phyloP scores from a whole-genome alignment of 1,284 basidiomycete species.

The Laetiporus sulphureus region DNA sequence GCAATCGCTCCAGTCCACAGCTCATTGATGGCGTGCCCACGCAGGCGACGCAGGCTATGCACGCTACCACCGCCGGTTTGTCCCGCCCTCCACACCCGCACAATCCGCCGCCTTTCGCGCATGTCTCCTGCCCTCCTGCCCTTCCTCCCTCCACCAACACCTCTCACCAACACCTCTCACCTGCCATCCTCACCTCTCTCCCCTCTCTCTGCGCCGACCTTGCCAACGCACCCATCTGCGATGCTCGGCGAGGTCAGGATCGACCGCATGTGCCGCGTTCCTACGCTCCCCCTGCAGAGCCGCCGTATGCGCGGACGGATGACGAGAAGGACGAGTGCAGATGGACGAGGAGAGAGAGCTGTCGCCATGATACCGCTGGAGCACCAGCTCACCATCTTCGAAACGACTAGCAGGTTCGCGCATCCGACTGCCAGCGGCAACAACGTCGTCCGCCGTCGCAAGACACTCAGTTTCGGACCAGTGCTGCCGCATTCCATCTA shows the following conservation, averaged over 20 bases:
- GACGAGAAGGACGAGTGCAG: no score
- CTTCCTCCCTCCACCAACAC: constrained; percentile 55
- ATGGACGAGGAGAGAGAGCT: constrained; percentile 47
- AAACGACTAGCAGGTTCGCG: constrained; percentile 69
- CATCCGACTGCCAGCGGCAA: constrained; percentile 66
- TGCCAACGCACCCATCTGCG: constrained; percentile 48
- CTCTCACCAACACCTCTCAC: no score
- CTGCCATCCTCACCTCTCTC: constrained; percentile 48
- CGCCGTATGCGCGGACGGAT: constrained; percentile 14
- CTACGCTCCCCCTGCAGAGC: constrained; percentile 38
- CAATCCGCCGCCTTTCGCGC: constrained; percentile 37
- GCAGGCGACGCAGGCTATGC: no score
- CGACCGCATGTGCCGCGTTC: constrained; percentile 67
- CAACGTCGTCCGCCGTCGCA: constrained; percentile 73
- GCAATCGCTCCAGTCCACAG: no score
- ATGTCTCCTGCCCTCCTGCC: constrained; percentile 49
- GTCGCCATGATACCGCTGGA: constrained; percentile 59
- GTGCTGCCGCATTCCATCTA: no score
- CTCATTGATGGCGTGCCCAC: constrained; percentile 1
- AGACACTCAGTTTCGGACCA: constrained; percentile 52
- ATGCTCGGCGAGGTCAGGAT: constrained; percentile 84
- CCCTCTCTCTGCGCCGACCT: constrained; percentile 50
- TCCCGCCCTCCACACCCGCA: constrained; percentile 24
- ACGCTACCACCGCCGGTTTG: constrained; percentile 85
- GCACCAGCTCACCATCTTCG: constrained; percentile 69